Percentiles rank a stretch among this genome's conserved stretches.
Evolutionary conservation across 2,329 filamentous ascomycete species (phyloP).

Genomic region (Verticillium zaregamsianum): DNA sequence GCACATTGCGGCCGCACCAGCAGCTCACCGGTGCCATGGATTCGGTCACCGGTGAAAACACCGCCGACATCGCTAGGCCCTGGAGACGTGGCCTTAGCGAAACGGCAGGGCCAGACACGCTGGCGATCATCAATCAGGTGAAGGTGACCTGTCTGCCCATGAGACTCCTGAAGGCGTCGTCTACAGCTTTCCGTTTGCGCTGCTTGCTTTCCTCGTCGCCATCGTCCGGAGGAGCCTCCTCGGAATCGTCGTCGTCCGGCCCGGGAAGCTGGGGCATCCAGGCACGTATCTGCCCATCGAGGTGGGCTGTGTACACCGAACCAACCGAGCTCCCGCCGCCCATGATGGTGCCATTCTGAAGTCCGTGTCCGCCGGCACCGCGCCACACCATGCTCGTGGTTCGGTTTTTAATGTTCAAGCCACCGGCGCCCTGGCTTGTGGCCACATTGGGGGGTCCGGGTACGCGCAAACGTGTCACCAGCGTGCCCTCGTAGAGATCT

Average conservation of each 20-base stretch:
- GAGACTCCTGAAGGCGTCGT: constrained; percentile 75
- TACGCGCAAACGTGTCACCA: constrained; percentile 67
- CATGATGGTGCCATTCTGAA: constrained; percentile 55
- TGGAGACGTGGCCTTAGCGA: not conserved
- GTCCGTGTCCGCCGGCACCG: constrained; percentile 54
- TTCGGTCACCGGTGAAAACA: too few species aligned
- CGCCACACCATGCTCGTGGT: constrained; percentile 76
- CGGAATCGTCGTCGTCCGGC: constrained; percentile 38
- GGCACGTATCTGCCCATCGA: constrained; percentile 76
- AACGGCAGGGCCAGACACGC: not conserved
- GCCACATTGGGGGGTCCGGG: constrained; percentile 45
- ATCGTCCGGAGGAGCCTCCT: constrained; percentile 15
- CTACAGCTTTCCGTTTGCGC: constrained; percentile 71
- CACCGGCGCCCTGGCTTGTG: constrained; percentile 37
- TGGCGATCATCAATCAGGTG: constrained; percentile 11
- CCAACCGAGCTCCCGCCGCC: constrained; percentile 49
- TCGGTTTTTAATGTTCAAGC: constrained; percentile 59
- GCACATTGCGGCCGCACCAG: too few species aligned
- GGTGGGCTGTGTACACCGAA: constrained; percentile 72
- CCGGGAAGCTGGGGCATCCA: constrained; percentile 65
- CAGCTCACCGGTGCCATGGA: too few species aligned
- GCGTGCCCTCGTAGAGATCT: constrained; percentile 70
- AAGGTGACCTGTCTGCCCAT: constrained; percentile 70
- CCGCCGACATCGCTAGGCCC: not conserved
- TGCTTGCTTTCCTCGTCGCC: constrained; percentile 42